These are phyloP conservation scores for Babesia ovis DNA, from an alignment of 169 alveolate genomes.

Conservation along the genomic window DNA sequence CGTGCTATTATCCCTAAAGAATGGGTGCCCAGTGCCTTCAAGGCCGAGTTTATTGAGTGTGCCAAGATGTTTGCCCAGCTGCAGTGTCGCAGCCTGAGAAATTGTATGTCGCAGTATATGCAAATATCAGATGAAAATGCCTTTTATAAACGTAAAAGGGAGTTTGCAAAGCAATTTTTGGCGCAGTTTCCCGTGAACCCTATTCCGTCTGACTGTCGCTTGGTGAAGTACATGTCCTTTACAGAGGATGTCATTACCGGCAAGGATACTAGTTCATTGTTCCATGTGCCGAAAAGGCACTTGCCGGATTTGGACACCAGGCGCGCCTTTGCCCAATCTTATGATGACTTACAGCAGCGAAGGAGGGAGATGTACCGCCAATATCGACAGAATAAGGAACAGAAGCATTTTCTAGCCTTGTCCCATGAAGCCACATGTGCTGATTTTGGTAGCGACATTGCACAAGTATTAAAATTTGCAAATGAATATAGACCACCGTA, in stretches of 20 bases:
- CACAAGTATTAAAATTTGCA: constrained; percentile 17
- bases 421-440: constrained; percentile 25
- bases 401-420: constrained; percentile 7
- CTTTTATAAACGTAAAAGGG: constrained; percentile 57
- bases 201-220: constrained; percentile 51
- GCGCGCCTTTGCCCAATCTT: constrained; percentile 10
- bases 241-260: constrained; percentile 56
- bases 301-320: constrained; percentile 35
- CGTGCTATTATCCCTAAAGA: constrained; percentile 60
- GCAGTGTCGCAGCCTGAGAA: constrained; percentile 59
- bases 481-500: constrained; percentile 5
- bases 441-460: constrained; percentile 24
- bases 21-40: constrained; percentile 76
- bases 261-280: constrained; percentile 54
- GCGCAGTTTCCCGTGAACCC: constrained; percentile 46
- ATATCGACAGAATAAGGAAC: constrained; percentile 2
- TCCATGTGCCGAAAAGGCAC: constrained; percentile 41
- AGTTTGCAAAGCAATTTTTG: constrained; percentile 45
- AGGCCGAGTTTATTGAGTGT: constrained; percentile 72
- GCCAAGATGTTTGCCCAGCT: constrained; percentile 68
- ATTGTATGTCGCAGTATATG: constrained; percentile 33
- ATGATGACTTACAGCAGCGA: constrained; percentile 35
- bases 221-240: constrained; percentile 50
- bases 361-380: constrained; percentile 12
- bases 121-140: constrained; percentile 47